Evolutionary conservation across 1,284 basidiomycete genomes (phyloP).

Genomic region (Cystobasidiaceae sp.): DNA sequence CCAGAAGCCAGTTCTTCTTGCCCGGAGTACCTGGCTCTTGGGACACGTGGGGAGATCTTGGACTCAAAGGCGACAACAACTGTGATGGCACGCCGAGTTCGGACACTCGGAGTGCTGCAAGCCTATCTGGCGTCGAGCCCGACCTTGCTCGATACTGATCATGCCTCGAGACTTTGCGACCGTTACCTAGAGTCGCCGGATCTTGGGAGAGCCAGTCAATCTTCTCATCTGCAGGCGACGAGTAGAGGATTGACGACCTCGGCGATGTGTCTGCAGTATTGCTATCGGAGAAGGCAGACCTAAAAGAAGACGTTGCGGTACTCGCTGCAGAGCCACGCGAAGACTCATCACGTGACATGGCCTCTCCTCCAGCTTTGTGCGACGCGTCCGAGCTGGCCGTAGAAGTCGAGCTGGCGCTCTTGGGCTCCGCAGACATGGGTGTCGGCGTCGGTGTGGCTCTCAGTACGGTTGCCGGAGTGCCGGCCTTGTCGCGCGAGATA

Average conservation of each 20-base stretch:
- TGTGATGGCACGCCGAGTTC: neutral
- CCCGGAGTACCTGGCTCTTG: neutral
- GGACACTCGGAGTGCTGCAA: conserved; percentile 13
- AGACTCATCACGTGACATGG: conserved; percentile 29
- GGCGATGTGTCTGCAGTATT: conserved; percentile 27
- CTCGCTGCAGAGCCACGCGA: conserved; percentile 19
- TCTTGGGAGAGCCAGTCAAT: conserved; percentile 3
- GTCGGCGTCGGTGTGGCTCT: neutral
- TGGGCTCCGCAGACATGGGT: neutral
- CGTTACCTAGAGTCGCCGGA: neutral
- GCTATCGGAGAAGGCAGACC: conserved; percentile 8
- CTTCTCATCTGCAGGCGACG: conserved; percentile 25
- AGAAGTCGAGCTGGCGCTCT: conserved; percentile 3
- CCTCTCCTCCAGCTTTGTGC: conserved; percentile 16
- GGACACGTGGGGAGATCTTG: conserved; percentile 18
- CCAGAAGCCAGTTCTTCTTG: conserved; percentile 38
- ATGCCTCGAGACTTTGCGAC: neutral
- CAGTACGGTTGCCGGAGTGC: neutral
- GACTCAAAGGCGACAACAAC: conserved; percentile 16
- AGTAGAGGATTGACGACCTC: conserved; percentile 1
- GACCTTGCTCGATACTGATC: conserved; percentile 15
- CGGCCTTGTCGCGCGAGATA: conserved; percentile 11
- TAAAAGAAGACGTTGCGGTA: conserved; percentile 28
- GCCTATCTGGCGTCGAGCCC: conserved; percentile 20
- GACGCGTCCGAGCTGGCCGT: neutral